phyloP scores from a whole-genome alignment of 495 filamentous ascomycete species.

The Xylona heveae region DNA sequence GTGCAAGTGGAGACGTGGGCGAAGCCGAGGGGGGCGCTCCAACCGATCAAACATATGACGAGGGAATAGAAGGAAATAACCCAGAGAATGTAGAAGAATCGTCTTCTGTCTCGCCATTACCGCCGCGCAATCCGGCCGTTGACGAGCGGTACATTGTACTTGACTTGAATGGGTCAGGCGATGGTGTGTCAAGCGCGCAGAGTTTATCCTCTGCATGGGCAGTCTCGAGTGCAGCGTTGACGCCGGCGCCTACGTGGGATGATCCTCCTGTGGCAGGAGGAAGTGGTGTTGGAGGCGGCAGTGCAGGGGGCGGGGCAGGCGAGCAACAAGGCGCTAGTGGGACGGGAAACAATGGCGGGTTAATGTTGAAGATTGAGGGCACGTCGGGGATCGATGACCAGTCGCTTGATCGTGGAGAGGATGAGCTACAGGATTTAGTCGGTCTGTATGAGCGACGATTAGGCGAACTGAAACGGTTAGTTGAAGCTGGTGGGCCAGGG shows the following conservation, averaged over 20 bases:
- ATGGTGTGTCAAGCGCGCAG: slow-evolving; percentile 23
- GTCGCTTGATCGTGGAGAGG: slow-evolving; percentile 15
- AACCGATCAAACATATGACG: too few species aligned
- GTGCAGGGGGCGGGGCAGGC: slow-evolving; percentile 9
- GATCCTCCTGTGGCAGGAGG: slow-evolving; percentile 16
- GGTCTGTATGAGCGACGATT: slow-evolving; percentile 49
- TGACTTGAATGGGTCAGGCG: slow-evolving; percentile 23
- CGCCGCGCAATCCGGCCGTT: not conserved
- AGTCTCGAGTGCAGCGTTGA: slow-evolving; percentile 26
- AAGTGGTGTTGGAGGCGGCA: slow-evolving; percentile 10
- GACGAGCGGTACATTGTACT: slow-evolving; percentile 34
- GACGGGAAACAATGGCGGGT: slow-evolving; percentile 9
- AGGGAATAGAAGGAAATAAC: too few species aligned
- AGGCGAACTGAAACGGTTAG: slow-evolving; percentile 24
- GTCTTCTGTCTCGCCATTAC: not conserved
- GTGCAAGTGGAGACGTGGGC: not conserved
- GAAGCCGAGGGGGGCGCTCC: not conserved
- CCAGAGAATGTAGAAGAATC: not conserved
- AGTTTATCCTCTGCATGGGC: slow-evolving; percentile 31
- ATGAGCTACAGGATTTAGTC: slow-evolving; percentile 24
- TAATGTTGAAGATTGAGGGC: slow-evolving; percentile 54
- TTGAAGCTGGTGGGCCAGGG: slow-evolving; percentile 19
- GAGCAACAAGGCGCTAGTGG: too few species aligned
- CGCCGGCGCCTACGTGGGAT: slow-evolving; percentile 36
- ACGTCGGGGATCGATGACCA: slow-evolving; percentile 12